Conservation (phyloP, 768 basidiomycete species). For the Boletus reticulatus region DNA sequence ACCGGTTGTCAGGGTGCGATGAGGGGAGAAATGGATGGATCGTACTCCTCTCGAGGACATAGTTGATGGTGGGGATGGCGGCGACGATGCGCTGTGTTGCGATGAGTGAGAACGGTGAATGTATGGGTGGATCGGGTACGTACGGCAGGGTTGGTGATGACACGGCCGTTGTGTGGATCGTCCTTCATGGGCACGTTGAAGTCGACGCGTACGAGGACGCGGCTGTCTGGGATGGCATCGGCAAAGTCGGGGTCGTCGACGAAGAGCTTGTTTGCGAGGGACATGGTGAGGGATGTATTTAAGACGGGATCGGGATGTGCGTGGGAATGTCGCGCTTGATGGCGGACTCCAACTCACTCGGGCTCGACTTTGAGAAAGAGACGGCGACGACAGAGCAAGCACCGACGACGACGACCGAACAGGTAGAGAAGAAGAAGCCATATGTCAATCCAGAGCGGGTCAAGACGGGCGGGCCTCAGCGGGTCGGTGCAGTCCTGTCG, state of each 20-base stretch:
- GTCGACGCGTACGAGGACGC: slow-evolving; percentile 92
- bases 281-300: slow-evolving; percentile 52
- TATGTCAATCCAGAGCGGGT: slow-evolving; percentile 84
- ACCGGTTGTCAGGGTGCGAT: neutral
- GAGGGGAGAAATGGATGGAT: neutral
- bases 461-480: slow-evolving; percentile 74
- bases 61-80: slow-evolving; percentile 92
- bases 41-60: slow-evolving; percentile 83
- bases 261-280: slow-evolving; percentile 91
- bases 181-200: slow-evolving; percentile 94
- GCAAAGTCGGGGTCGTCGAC: slow-evolving; percentile 71
- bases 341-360: slow-evolving; percentile 61
- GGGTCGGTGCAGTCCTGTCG: slow-evolving; percentile 40
- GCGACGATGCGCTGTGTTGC: slow-evolving; percentile 86
- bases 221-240: slow-evolving; percentile 72
- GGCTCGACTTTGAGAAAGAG: slow-evolving; percentile 60
- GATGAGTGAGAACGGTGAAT: slow-evolving; percentile 6
- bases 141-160: slow-evolving; percentile 97
- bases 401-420: slow-evolving; percentile 3
- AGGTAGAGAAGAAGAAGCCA: slow-evolving; percentile 59
- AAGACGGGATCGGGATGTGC: slow-evolving; percentile 17
- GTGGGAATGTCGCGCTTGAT: slow-evolving; percentile 30
- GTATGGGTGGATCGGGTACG: slow-evolving; percentile 33
- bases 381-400: slow-evolving; percentile 3
- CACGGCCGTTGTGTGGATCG: slow-evolving; percentile 62